Evolutionary conservation across 1,284 basidiomycete species (phyloP).

Genomic region (Fomitopsis pinicola): DNA sequence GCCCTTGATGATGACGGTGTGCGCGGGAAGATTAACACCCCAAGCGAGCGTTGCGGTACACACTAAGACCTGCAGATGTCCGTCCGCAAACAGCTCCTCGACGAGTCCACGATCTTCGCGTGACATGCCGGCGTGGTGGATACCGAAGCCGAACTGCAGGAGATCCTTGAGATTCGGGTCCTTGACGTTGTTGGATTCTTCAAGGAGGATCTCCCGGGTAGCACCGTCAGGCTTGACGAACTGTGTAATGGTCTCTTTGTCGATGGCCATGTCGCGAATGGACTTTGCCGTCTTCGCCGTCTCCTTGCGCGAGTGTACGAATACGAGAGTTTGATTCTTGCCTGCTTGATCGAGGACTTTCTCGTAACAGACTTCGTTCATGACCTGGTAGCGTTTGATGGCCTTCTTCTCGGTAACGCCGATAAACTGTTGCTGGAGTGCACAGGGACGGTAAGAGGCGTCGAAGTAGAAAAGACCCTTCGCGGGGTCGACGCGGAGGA

Average conservation of each 20-base stretch:
- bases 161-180: slow-evolving; percentile 87
- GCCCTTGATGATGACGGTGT: slow-evolving; percentile 99
- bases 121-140: slow-evolving; percentile 99
- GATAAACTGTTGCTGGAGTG: slow-evolving; percentile 94
- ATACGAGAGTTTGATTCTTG: slow-evolving; percentile 90
- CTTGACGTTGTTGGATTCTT: slow-evolving; percentile 82
- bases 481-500: slow-evolving; percentile 91
- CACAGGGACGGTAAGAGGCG: slow-evolving; percentile 89
- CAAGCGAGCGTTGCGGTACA: slow-evolving; percentile 98
- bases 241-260: slow-evolving; percentile 93
- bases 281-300: slow-evolving; percentile 97
- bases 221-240: slow-evolving; percentile 93
- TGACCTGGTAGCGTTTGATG: slow-evolving; percentile 96
- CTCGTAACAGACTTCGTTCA: slow-evolving; percentile 99
- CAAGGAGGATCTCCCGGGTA: slow-evolving; percentile 81
- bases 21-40: slow-evolving; percentile 98
- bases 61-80: slow-evolving; percentile 91
- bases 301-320: slow-evolving; percentile 98
- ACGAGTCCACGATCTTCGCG: slow-evolving; percentile 90
- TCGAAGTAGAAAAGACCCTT: slow-evolving; percentile 99
- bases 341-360: slow-evolving; percentile 94
- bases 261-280: slow-evolving; percentile 92
- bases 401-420: slow-evolving; percentile 99
- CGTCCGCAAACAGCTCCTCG: slow-evolving; percentile 93
- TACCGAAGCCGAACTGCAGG: slow-evolving; percentile 94